Conservation (phyloP, 2,329 filamentous ascomycete species). For the Cercospora janseana region DNA sequence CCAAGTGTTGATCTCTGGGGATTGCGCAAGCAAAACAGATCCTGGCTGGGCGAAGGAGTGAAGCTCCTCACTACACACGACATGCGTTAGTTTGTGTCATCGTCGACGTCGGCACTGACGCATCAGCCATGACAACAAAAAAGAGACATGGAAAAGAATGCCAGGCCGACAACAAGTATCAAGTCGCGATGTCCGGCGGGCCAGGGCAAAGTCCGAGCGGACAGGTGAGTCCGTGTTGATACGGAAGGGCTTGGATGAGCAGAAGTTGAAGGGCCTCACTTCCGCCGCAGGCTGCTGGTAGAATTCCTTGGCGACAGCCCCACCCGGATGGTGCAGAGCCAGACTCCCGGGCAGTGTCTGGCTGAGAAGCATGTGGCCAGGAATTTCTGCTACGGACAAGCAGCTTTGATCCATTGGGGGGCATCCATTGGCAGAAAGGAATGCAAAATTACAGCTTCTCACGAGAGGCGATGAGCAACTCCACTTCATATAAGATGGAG, state of each 20-base stretch:
- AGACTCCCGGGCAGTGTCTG: no score
- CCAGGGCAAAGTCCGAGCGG: no score
- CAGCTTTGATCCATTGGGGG: background rate
- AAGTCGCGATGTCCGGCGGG: no score
- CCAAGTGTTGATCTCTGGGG: constrained; percentile 35
- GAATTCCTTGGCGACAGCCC: no score
- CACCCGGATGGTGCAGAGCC: no score
- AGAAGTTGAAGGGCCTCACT: no score
- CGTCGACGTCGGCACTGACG: constrained; percentile 10
- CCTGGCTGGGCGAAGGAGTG: constrained; percentile 29
- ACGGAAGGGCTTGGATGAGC: no score
- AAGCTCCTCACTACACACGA: constrained; percentile 32
- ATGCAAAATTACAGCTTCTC: constrained; percentile 7
- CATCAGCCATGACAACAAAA: background rate
- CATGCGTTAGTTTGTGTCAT: constrained; percentile 29
- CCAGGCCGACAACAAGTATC: background rate
- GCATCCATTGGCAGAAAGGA: background rate
- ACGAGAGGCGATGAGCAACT: constrained; percentile 12
- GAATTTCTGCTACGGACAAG: no score
- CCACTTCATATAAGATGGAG: constrained; percentile 13
- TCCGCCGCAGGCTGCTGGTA: no score
- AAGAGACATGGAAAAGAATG: constrained; percentile 6
- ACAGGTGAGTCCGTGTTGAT: no score
- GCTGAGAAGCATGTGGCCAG: no score
- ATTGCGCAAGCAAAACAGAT: constrained; percentile 34